Evolutionary conservation across 805 yeast genomes (phyloP), one percentile per base, ranked within the genome.

Genomic region (Candida ortonii): DNA sequence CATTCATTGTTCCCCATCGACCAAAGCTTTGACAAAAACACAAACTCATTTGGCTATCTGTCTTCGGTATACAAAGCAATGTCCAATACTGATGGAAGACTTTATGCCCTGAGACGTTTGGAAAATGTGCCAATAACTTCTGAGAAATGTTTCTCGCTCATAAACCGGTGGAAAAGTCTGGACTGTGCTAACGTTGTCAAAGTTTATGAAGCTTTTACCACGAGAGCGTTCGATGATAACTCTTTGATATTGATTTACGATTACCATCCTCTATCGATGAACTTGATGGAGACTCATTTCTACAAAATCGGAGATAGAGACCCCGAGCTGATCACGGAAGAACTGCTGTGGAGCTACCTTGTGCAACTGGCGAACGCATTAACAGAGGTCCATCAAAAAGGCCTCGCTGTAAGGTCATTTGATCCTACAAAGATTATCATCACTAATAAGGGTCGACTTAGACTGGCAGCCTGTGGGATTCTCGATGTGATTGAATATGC

Each of bases 1-100:
- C 95, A 86, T 60, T 80, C 93, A 14, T 68, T 90, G 38, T 88
- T 81, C 19, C 96, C 96, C 3, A 67, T 90, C 25, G 96, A 87
- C 56, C 64, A 63, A 17, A 59, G 62, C 28, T 48, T 62, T 24
- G 70, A 65, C 11, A 59, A 55, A 31, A 53, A 50, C 40, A 59
- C 64, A 25, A 52, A 60, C 22, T 53, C 62, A 22, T 77, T 75
- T 63, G 78, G 82, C 1, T 70, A 73, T 38, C 65, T 73, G 3
- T 75, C 80, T 28, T 68, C 82, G 23, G 62, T 82, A 10, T 90
- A 82, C 64, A 89, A 89, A 61, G 95, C 84, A 4, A 73, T 78
- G 48, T 84, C 93, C 6, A 84, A 82, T 52, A 44, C 61, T 8
- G 90, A 88, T 57, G 97, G 97, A 3, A 71, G 71, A 26, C 67